A percentile compares a stretch with the other conserved stretches of the same genome.
These are phyloP conservation scores for Hymenoscyphus scutula DNA, from an alignment of 2,329 filamentous ascomycete genomes.

Conservation along the genomic window DNA sequence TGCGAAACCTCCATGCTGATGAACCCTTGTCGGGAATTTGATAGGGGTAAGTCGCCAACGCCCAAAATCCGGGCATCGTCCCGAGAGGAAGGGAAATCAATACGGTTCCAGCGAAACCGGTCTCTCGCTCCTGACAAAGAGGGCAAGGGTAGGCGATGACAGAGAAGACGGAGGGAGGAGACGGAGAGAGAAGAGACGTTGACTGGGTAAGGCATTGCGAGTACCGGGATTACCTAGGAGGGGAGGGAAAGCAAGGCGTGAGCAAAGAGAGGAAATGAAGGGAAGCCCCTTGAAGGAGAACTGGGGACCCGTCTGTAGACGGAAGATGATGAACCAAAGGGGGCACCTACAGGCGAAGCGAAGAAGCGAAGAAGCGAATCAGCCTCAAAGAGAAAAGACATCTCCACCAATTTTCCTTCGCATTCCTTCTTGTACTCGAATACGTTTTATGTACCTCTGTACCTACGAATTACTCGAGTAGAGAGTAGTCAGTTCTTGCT, in stretches of 20 bases:
- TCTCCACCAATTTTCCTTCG: background rate
- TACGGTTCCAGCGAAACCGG: background rate
- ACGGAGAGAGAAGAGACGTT: too few relatives aligned
- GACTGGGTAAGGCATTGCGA: background rate
- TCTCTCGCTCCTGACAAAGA: background rate
- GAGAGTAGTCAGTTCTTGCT: too few relatives aligned
- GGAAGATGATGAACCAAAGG: too few relatives aligned
- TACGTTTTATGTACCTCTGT: too few relatives aligned
- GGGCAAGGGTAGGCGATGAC: background rate
- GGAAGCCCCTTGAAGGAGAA: background rate
- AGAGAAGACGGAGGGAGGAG: background rate
- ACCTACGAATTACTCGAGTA: too few relatives aligned
- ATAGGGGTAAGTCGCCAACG: background rate
- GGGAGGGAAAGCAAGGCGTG: background rate
- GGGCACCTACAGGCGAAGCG: background rate
- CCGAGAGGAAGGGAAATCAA: background rate
- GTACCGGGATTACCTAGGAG: background rate
- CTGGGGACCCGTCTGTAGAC: too few relatives aligned
- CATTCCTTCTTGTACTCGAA: too few relatives aligned
- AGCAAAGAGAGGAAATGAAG: background rate
- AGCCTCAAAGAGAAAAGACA: background rate
- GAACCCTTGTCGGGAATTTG: background rate
- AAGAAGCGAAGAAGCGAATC: too few relatives aligned
- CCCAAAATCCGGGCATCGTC: background rate
- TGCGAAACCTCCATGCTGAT: too few relatives aligned